phyloP scores from a whole-genome alignment of 2,329 filamentous ascomycete species.

The Boeremia lycopersici region DNA sequence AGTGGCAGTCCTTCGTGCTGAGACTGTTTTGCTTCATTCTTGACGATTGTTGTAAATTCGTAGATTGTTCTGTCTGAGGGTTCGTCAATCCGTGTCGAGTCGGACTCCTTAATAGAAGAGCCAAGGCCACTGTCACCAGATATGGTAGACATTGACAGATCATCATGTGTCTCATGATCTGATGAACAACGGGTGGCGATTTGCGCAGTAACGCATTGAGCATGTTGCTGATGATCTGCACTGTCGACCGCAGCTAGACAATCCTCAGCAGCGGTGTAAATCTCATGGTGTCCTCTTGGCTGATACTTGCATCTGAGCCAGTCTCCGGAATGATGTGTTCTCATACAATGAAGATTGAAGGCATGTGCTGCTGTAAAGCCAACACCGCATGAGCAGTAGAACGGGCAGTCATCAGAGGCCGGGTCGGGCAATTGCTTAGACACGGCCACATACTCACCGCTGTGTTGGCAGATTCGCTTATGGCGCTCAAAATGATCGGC shows the following conservation, averaged over 20 bases:
- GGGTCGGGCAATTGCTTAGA: neutral
- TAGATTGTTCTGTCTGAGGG: neutral
- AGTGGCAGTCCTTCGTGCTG: no score
- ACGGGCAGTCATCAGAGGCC: neutral
- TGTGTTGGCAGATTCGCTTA: neutral
- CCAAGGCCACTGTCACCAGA: neutral
- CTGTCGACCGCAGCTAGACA: neutral
- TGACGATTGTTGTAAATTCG: neutral
- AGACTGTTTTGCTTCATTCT: neutral
- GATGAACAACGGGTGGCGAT: neutral
- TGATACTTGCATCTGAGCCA: neutral
- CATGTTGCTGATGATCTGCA: neutral
- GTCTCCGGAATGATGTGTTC: neutral
- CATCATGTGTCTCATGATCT: neutral
- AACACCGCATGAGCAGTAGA: conserved; percentile 2
- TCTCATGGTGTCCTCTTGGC: neutral
- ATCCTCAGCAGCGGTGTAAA: neutral
- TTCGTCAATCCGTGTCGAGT: neutral
- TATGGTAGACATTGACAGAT: neutral
- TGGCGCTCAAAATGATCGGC: conserved; percentile 1
- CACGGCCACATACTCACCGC: neutral
- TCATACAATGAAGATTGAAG: neutral
- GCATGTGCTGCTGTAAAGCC: neutral
- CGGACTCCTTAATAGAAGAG: neutral
- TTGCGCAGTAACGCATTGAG: no score